Percentiles rank a stretch among this genome's conserved stretches.
Evolutionary conservation across 257 asterid genomes (phyloP).

Genomic region (Solanum appendiculatum): DNA sequence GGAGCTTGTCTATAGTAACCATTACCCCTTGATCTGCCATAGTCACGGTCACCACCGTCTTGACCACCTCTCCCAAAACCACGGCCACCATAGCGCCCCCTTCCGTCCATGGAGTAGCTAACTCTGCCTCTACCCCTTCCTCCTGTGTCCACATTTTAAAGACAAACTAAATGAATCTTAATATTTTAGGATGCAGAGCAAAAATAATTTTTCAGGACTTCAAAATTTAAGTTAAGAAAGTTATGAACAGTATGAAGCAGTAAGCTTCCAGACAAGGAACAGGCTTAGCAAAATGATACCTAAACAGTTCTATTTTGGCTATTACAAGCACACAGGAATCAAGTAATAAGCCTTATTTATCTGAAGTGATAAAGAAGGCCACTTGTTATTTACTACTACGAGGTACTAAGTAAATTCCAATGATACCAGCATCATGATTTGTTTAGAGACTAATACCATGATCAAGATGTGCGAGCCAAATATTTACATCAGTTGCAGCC

Average conservation of each 20-base stretch:
- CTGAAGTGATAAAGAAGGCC: not conserved
- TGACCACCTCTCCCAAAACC: constrained; percentile 39
- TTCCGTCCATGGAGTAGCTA: constrained; percentile 56
- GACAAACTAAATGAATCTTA: not conserved
- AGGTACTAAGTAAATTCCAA: not conserved
- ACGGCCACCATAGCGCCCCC: constrained; percentile 67
- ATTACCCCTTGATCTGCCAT: constrained; percentile 59
- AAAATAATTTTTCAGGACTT: not conserved
- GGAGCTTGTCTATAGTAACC: constrained; percentile 59
- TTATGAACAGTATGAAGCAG: not conserved
- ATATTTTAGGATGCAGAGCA: not conserved
- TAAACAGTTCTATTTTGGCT: not conserved
- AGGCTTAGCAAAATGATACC: not conserved
- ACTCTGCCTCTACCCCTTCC: constrained; percentile 81
- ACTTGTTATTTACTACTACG: not conserved
- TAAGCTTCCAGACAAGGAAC: not conserved
- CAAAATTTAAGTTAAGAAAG: not conserved
- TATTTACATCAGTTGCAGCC: not conserved
- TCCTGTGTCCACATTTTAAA: constrained; percentile 33
- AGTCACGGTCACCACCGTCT: constrained; percentile 47
- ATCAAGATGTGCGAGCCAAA: not conserved
- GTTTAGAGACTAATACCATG: not conserved
- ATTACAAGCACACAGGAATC: not conserved
- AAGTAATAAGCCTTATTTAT: not conserved
- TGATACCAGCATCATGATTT: not conserved